phyloP scores from a whole-genome alignment of 139 green algal genomes.

The Astrephomene gubernaculifera region DNA sequence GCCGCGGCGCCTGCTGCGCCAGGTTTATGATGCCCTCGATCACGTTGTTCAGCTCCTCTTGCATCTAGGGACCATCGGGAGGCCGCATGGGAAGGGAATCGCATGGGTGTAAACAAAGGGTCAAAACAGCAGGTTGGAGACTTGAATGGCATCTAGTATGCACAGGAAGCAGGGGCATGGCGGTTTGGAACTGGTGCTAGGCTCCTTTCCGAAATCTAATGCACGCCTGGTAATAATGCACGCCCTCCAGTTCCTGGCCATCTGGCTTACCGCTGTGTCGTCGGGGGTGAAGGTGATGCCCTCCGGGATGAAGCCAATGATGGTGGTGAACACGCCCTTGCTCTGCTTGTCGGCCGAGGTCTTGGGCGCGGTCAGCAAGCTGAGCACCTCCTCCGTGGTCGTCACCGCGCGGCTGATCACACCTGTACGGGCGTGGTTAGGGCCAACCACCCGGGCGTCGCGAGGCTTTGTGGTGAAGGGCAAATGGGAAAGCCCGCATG shows the following conservation, averaged over 20 bases:
- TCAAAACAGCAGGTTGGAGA: too few species aligned
- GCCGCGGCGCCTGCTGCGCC: slow-evolving; percentile 67
- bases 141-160: too few species aligned
- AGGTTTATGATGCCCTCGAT: slow-evolving; percentile 72
- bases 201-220: too few species aligned
- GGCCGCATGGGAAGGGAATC: background rate
- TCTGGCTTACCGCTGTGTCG: slow-evolving; percentile 36
- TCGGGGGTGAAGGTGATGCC: slow-evolving; percentile 75
- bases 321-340: slow-evolving; percentile 81
- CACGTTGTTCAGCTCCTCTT: slow-evolving; percentile 74
- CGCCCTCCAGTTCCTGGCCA: too few species aligned
- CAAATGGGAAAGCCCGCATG: too few species aligned
- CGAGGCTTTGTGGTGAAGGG: too few species aligned
- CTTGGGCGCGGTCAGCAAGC: slow-evolving; percentile 59
- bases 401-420: slow-evolving; percentile 57
- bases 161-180: too few species aligned
- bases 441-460: too few species aligned
- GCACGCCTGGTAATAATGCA: too few species aligned
- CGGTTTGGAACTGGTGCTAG: too few species aligned
- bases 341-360: slow-evolving; percentile 65
- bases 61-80: slow-evolving; percentile 40
- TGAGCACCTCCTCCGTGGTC: slow-evolving; percentile 64
- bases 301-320: slow-evolving; percentile 68
- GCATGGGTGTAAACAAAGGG: too few species aligned
- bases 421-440: slow-evolving; percentile 48